Conservation (phyloP, 371 early-diverging fungal genomes). For the Mortierella sp. region DNA sequence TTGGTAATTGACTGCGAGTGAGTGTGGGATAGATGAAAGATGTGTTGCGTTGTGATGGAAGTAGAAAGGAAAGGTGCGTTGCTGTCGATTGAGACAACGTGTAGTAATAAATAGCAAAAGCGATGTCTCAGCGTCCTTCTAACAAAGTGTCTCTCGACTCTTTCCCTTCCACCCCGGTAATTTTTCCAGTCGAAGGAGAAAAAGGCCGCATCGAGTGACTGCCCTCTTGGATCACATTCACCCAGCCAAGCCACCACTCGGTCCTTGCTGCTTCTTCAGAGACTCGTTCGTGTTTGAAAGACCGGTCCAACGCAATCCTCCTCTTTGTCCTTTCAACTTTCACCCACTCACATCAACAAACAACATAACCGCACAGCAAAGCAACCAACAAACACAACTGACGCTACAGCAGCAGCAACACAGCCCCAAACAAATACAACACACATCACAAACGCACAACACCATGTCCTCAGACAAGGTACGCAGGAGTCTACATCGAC, state of each 20-base stretch:
- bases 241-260: neutral
- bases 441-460: neutral
- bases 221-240: neutral
- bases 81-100: neutral
- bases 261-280: neutral
- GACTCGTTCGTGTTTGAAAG: neutral
- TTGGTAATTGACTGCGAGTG: neutral
- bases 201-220: neutral
- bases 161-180: neutral
- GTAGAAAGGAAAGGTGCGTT: neutral
- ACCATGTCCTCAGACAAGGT: slow-evolving; percentile 50
- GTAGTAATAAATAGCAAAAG: neutral
- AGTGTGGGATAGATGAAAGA: neutral
- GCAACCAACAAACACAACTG: neutral
- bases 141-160: neutral
- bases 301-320: neutral
- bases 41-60: neutral
- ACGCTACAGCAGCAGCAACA: neutral
- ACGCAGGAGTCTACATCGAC: neutral
- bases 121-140: neutral
- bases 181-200: neutral
- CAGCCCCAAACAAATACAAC: neutral
- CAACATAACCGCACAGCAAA: neutral
- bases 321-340: neutral
- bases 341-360: neutral